Base-by-base conservation (phyloP, 441 rosid genomes). In the Melastoma candidum region DNA sequence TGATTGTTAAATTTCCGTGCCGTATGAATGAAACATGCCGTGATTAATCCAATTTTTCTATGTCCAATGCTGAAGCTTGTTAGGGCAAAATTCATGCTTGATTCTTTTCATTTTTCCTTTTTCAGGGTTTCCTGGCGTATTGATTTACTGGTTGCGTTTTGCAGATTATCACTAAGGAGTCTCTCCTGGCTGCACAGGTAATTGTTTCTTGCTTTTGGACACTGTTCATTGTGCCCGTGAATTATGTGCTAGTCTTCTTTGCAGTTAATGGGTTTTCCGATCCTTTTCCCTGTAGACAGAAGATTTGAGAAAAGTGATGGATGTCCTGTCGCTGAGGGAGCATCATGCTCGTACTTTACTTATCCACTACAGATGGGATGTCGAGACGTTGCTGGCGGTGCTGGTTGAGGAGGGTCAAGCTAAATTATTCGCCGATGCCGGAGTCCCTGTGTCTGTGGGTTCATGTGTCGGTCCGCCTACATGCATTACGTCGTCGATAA, bases 161-260 rank as follows among this genome's bases (percentile, higher is more conserved):
- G 71, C 84, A 92, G 97, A 90, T 88, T 46, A 92, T 92, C 48
- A 88, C 92, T 0, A 79, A 72, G 56, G 86, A 82, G 55, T 84
- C 95, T 46, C 95, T 92, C 66, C 70, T 88, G 70, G 83, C 75
- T 57, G 95, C 95, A 12, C 97, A 85, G 98, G 98, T 92, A 65
- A 61, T 8, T 11, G 8, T 11, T 41, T 0, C 12, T 17, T 58
- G 41, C 8, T 32, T 32, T 32, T 32, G 41, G 1, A 32, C 8
- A 32, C 5, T 17, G 41, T 32, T 32, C 41, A 32, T 4, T 32
- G 41, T 32, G 41, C 41, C 41, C 8, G 6, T 8, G 8, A 32
- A 32, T 32, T 32, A 32, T 8, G 8, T 32, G 41, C 8, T 6
- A 32, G 8, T 4, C 41, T 32, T 32, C 41, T 29, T 32, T 8